Base-by-base conservation (phyloP, 805 yeast species). In the Scheffersomyces stipitis region DNA sequence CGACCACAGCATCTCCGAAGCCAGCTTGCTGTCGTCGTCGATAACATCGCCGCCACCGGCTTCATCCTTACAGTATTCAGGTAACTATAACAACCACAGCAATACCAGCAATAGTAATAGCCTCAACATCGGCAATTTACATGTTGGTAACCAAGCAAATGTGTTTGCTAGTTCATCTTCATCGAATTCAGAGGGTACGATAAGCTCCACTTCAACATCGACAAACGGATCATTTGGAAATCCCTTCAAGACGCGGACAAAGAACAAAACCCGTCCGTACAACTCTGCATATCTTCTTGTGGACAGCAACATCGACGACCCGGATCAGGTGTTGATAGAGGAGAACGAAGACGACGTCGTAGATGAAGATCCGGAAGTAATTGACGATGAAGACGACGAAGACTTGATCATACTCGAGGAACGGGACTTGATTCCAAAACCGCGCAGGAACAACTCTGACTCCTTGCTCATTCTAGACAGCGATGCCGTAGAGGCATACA, bases 401-500 rank as follows among this genome's bases (percentile, higher is more conserved):
- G 71, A 66, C 40, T 52, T 67, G 27, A 51, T 68, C 5, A 58
- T 65, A 12, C 42, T 64, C 12, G 73, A 65, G 38, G 71, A 66
- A 40, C 51, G 69, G 26, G 49, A 43, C 26, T 26, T 52, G 28
- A 31, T 44, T 41, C 31, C 38, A 42, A 29, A 30, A n/a, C 30
- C 36, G 23, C 17, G 30, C 34, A n/a, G 40, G 33, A 29, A 42
- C 48, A 46, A 31, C 46, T 58, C 66, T 14, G 73, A 69, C 46
- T 57, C 69, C 12, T 41, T 62, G 7, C 51, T 66, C 28, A 51
- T 64, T 15, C 44, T 57, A 30, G 71, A 65, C 40, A 51, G 52
- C 34, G 73, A 69, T 36, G 66, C 70, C 0, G 58, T 60, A 42
- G 67, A 61, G 18, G 73, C 73, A 2, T 67, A 67, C 44, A 66